Percentiles rank a stretch among this genome's conserved stretches.
phyloP scores from a whole-genome alignment of 805 yeast genomes.

The Scheffersomyces stipitis region DNA sequence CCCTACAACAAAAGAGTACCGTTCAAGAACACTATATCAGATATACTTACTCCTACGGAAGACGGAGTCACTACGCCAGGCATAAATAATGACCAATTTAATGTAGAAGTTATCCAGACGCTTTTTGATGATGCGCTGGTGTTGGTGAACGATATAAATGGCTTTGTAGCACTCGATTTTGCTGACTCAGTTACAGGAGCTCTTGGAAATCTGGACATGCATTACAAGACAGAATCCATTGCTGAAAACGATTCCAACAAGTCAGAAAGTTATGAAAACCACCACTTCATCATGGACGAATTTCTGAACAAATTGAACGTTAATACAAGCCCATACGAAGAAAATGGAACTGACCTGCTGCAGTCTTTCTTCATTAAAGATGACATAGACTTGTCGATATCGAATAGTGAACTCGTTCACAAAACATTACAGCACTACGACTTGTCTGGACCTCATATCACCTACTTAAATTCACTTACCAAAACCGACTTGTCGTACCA shows the following conservation, averaged over 20 bases:
- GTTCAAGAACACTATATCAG: conserved; percentile 12
- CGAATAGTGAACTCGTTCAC: conserved; percentile 1
- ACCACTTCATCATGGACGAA: conserved; percentile 20
- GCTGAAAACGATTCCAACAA: conserved; percentile 1
- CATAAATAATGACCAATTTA: conserved; percentile 3
- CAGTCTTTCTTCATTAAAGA: background rate
- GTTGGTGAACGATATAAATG: conserved; percentile 33
- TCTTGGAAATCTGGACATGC: too few relatives aligned
- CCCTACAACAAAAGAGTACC: conserved; percentile 1
- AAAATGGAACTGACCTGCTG: background rate
- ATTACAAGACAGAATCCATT: background rate
- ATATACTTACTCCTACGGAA: conserved; percentile 7
- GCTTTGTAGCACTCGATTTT: conserved; percentile 16
- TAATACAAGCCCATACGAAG: background rate
- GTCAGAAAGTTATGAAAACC: conserved; percentile 16
- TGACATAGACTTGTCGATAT: conserved; percentile 1
- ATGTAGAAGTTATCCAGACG: conserved; percentile 10
- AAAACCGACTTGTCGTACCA: conserved; percentile 29
- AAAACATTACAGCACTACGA: conserved; percentile 15
- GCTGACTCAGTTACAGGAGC: background rate
- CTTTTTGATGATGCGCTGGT: conserved; percentile 35
- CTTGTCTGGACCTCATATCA: conserved; percentile 28
- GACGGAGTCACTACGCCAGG: conserved; percentile 2
- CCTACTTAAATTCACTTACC: conserved; percentile 30
- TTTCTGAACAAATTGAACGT: conserved; percentile 10